These are phyloP conservation scores for Rasamsonia emersonii DNA, from an alignment of 2,329 filamentous ascomycete species.

Conservation along the genomic window DNA sequence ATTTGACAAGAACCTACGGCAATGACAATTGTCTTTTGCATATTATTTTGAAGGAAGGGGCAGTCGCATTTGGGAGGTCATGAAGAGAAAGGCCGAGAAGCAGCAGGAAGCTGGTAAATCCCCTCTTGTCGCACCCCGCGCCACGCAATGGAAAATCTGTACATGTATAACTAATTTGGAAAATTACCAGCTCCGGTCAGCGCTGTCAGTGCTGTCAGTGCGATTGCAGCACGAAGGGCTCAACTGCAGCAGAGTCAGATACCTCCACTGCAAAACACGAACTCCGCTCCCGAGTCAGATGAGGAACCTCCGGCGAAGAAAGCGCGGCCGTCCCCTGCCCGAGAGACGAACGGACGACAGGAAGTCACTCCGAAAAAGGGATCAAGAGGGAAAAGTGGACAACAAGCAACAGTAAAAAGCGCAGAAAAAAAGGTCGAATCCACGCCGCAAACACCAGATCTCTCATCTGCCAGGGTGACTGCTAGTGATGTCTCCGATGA, in stretches of 20 bases:
- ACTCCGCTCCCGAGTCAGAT: slow-evolving; percentile 11
- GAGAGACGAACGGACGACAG: slow-evolving; percentile 11
- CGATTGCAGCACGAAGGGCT: slow-evolving; percentile 35
- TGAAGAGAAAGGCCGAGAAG: slow-evolving; percentile 33
- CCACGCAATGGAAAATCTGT: no score
- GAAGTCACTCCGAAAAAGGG: slow-evolving; percentile 11
- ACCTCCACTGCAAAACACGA: slow-evolving; percentile 12
- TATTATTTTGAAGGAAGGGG: no score
- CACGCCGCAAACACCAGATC: not conserved
- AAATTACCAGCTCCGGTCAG: slow-evolving; percentile 3
- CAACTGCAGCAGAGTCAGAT: slow-evolving; percentile 25
- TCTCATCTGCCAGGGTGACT: not conserved
- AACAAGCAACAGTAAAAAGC: slow-evolving; percentile 9
- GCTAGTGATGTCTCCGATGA: slow-evolving; percentile 12
- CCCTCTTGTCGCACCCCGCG: not conserved
- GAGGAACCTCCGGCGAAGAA: slow-evolving; percentile 28
- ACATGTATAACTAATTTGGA: no score
- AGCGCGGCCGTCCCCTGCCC: slow-evolving; percentile 20
- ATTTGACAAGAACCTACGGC: slow-evolving; percentile 7
- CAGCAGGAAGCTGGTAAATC: slow-evolving; percentile 24
- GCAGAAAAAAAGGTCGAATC: slow-evolving; percentile 7
- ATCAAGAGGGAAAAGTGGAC: slow-evolving; percentile 14
- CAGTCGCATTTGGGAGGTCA: no score
- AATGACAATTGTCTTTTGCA: no score
- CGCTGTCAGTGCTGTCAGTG: slow-evolving; percentile 21